These are phyloP conservation scores for Piromyces finnis DNA, from an alignment of 192 early-diverging fungal species.

Conservation along the genomic window DNA sequence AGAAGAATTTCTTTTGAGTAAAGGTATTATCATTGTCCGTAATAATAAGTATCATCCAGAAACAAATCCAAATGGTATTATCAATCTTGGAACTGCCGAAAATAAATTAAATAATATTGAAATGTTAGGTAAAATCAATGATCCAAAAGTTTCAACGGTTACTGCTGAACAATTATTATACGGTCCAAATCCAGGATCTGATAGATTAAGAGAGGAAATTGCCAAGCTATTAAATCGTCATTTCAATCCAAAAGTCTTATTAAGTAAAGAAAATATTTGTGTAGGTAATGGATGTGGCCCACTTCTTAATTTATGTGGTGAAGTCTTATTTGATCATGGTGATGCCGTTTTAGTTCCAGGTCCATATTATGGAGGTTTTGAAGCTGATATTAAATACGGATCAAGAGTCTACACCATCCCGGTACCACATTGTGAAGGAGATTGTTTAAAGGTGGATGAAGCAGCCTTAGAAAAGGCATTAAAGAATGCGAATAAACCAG, in stretches of 20 bases:
- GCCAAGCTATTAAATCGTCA: slow-evolving; percentile 47
- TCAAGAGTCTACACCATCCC: slow-evolving; percentile 29
- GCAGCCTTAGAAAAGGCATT: slow-evolving; percentile 25
- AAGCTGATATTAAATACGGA: slow-evolving; percentile 4
- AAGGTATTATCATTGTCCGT: not conserved
- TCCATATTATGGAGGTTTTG: slow-evolving; percentile 63
- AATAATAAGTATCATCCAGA: not conserved
- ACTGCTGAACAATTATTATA: slow-evolving; percentile 9
- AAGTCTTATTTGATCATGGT: slow-evolving; percentile 44
- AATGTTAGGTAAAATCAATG: slow-evolving; percentile 30
- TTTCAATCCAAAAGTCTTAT: slow-evolving; percentile 19
- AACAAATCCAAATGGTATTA: slow-evolving; percentile 48
- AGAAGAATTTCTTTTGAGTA: not conserved
- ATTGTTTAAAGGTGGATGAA: slow-evolving; percentile 10
- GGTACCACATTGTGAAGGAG: slow-evolving; percentile 18
- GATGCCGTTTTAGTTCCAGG: slow-evolving; percentile 56
- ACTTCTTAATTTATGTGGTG: slow-evolving; percentile 40
- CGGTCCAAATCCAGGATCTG: slow-evolving; percentile 30
- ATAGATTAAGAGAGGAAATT: slow-evolving; percentile 29
- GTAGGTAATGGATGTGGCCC: slow-evolving; percentile 47
- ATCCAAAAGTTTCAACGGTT: not conserved
- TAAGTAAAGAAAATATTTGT: slow-evolving; percentile 30
- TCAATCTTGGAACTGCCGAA: slow-evolving; percentile 68
- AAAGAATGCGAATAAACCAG: slow-evolving; percentile 14
- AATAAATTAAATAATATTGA: slow-evolving; percentile 43